Conservation (phyloP, 164 flowering plant species). For the Saururus chinensis region DNA sequence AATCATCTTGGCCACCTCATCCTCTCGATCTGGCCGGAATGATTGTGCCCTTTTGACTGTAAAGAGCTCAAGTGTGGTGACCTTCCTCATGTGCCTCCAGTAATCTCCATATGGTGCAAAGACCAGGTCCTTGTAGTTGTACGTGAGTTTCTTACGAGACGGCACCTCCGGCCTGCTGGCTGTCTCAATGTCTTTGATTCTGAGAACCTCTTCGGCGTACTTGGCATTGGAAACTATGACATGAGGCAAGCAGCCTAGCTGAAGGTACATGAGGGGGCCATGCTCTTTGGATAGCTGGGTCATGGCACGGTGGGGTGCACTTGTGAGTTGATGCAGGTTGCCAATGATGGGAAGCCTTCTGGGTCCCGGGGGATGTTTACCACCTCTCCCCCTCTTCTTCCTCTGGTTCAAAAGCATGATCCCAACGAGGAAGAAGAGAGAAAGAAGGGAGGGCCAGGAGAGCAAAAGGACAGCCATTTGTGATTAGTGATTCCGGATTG, state of each 20-base stretch:
- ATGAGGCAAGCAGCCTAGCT: conserved; percentile 2
- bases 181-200: conserved; percentile 1
- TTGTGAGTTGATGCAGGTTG: conserved; percentile 2
- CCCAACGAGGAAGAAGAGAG: not conserved
- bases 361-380: conserved; percentile 1
- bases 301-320: not conserved
- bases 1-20: conserved; percentile 2
- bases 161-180: conserved; percentile 1
- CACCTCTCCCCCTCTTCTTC: not conserved
- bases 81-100: conserved; percentile 5
- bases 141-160: not conserved
- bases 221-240: conserved; percentile 2
- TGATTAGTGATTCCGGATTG: no score
- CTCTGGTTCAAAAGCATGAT: not conserved
- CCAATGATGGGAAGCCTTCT: conserved; percentile 1
- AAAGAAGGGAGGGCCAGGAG: not conserved
- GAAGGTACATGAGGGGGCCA: conserved; percentile 7
- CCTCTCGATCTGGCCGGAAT: not conserved
- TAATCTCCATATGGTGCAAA: conserved; percentile 6
- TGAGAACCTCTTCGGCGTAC: conserved; percentile 2
- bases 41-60: conserved; percentile 5
- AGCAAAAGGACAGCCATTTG: not conserved
- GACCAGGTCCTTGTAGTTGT: not conserved
- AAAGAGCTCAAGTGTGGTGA: not conserved
- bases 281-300: not conserved